Conservation (phyloP, 2,329 filamentous ascomycete species). For the Nigrospora osmanthi region DNA sequence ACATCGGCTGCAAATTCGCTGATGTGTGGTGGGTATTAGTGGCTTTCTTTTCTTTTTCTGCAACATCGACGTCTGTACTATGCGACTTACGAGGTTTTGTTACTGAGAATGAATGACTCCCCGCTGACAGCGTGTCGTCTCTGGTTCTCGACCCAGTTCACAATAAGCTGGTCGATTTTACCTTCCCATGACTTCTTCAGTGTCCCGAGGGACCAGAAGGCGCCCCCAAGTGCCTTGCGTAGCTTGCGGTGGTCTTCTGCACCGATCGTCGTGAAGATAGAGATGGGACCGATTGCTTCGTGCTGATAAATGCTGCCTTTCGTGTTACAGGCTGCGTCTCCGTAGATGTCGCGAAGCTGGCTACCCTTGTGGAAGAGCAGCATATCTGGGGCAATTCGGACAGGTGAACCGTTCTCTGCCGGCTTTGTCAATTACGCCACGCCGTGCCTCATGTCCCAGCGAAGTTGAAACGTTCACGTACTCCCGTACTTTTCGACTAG, state of each 20-base stretch:
- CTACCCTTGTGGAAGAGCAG: constrained; percentile 25
- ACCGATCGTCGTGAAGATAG: constrained; percentile 20
- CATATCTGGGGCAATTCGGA: constrained; percentile 27
- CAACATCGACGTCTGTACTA: too few relatives aligned
- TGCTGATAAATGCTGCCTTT: constrained; percentile 25
- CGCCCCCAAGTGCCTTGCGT: constrained; percentile 24
- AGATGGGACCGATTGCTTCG: constrained; percentile 24
- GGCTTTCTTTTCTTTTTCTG: too few relatives aligned
- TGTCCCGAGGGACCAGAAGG: constrained; percentile 25
- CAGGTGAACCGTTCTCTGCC: constrained; percentile 16
- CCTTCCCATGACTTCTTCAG: constrained; percentile 29
- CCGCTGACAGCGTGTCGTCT: constrained; percentile 14
- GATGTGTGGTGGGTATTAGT: too few relatives aligned
- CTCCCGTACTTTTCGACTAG: constrained; percentile 13
- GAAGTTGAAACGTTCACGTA: background rate
- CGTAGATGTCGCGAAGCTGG: constrained; percentile 29
- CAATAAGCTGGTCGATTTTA: constrained; percentile 24
- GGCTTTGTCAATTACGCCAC: background rate
- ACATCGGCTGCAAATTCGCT: constrained; percentile 31
- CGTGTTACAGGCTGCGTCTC: constrained; percentile 25
- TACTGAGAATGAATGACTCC: constrained; percentile 19
- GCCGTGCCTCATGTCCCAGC: too few relatives aligned
- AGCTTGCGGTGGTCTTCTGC: constrained; percentile 22
- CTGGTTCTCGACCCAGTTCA: constrained; percentile 23
- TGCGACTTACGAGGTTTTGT: constrained; percentile 22